These are phyloP conservation scores for Aspergillus fijiensis DNA, from an alignment of 2,329 filamentous ascomycete species.

Conservation along the genomic window DNA sequence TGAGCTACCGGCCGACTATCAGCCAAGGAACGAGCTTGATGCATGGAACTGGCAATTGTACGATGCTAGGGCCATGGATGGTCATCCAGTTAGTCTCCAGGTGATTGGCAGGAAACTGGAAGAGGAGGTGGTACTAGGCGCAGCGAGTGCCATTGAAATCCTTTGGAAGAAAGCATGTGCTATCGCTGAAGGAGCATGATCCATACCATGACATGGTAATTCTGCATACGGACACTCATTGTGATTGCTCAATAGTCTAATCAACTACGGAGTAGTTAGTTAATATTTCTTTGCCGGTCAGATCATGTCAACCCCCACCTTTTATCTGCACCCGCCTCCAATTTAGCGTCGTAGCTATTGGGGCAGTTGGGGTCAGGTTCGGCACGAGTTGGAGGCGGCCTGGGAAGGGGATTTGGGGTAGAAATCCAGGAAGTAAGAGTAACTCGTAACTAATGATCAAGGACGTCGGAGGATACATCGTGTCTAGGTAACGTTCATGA, in stretches of 20 bases:
- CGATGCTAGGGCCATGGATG: conserved; percentile 42
- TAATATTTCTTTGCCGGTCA: not conserved
- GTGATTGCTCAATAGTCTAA: too few relatives aligned
- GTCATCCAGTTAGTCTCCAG: conserved; percentile 55
- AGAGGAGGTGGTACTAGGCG: conserved; percentile 56
- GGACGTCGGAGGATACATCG: too few relatives aligned
- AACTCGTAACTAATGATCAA: too few relatives aligned
- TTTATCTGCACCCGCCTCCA: not conserved
- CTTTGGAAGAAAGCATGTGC: conserved; percentile 19
- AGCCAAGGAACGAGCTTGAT: conserved; percentile 53
- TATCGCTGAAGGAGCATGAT: not conserved
- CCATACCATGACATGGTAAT: not conserved
- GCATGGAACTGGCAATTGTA: conserved; percentile 54
- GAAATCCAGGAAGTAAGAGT: too few relatives aligned
- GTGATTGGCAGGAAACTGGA: conserved; percentile 53
- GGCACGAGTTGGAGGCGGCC: not conserved
- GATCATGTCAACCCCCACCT: not conserved
- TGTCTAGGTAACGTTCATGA: too few relatives aligned
- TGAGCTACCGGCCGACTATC: conserved; percentile 37
- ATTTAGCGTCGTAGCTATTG: not conserved
- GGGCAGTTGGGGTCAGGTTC: not conserved
- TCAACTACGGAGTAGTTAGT: not conserved
- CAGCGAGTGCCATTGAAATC: conserved; percentile 34
- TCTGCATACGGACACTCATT: not conserved
- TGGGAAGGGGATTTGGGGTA: too few relatives aligned